phyloP scores from a whole-genome alignment of 2,329 filamentous ascomycete genomes.

The Ophiostoma angusticollis region DNA sequence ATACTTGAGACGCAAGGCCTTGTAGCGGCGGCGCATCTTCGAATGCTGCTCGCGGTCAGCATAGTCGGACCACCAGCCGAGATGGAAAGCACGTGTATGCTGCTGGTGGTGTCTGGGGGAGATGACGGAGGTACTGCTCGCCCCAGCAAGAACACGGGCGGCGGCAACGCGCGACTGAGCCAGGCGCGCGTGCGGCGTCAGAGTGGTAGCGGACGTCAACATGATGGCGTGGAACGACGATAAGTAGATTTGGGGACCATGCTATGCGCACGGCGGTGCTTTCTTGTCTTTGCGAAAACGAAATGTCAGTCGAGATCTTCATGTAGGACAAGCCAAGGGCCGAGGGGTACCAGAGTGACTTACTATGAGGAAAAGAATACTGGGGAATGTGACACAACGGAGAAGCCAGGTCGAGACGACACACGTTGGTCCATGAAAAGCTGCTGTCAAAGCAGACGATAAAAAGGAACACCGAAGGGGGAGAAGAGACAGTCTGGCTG shows the following conservation, averaged over 20 bases:
- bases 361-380: background rate
- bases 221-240: constrained; percentile 8
- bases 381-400: background rate
- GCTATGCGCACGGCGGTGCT: background rate
- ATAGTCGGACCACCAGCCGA: constrained; percentile 33
- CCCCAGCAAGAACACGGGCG: constrained; percentile 4
- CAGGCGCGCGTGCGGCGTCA: constrained; percentile 8
- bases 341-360: background rate
- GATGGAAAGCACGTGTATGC: constrained; percentile 35
- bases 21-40: constrained; percentile 32
- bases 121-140: constrained; percentile 12
- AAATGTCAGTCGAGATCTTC: background rate
- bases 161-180: constrained; percentile 4
- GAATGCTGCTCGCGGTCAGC: constrained; percentile 28
- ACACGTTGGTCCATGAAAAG: constrained; percentile 3
- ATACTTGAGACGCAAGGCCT: constrained; percentile 31
- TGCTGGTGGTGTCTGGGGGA: constrained; percentile 25
- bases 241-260: background rate
- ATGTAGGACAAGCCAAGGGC: background rate
- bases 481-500: too few species aligned
- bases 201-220: constrained; percentile 10
- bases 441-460: constrained; percentile 6
- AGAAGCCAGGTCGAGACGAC: background rate
- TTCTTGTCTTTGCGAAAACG: background rate
- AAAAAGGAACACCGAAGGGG: too few species aligned